These are phyloP conservation scores for Xerocomellus intermedius DNA, from an alignment of 768 basidiomycete genomes.

Conservation along the genomic window DNA sequence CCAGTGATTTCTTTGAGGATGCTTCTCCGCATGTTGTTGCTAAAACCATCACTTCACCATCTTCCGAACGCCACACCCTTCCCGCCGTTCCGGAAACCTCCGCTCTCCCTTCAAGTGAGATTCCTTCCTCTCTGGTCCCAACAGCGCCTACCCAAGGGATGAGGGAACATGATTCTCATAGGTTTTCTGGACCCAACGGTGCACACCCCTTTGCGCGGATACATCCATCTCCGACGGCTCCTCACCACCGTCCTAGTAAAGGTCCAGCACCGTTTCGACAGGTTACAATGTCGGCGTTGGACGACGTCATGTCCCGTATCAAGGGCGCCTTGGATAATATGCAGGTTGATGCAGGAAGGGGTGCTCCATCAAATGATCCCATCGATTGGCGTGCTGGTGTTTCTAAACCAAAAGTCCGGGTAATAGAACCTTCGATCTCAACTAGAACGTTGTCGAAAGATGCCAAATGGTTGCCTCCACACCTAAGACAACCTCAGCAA, in stretches of 20 bases:
- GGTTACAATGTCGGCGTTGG: slow-evolving; percentile 67
- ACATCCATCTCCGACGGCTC: slow-evolving; percentile 14
- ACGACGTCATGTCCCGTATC: slow-evolving; percentile 84
- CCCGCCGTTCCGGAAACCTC: slow-evolving; percentile 17
- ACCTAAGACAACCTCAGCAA: slow-evolving; percentile 38
- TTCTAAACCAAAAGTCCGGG: slow-evolving; percentile 22
- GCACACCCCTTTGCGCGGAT: slow-evolving; percentile 12
- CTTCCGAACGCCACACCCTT: slow-evolving; percentile 16
- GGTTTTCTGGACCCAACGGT: slow-evolving; percentile 20
- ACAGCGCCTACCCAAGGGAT: slow-evolving; percentile 5
- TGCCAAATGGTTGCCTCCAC: slow-evolving; percentile 56
- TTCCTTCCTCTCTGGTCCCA: neutral
- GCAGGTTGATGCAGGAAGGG: slow-evolving; percentile 46
- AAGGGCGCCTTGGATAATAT: slow-evolving; percentile 75
- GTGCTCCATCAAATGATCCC: slow-evolving; percentile 12
- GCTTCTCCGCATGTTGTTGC: slow-evolving; percentile 36
- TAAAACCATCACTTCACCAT: slow-evolving; percentile 25
- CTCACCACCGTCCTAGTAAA: slow-evolving; percentile 25
- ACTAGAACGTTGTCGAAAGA: slow-evolving; percentile 35
- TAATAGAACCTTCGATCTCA: slow-evolving; percentile 14
- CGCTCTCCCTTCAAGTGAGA: slow-evolving; percentile 6
- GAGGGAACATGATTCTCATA: slow-evolving; percentile 21
- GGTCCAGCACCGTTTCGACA: slow-evolving; percentile 39
- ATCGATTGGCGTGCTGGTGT: slow-evolving; percentile 22
- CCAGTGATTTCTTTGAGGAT: slow-evolving; percentile 76